A percentile compares a stretch with the other conserved stretches of the same genome.
Evolutionary conservation across 495 filamentous ascomycete genomes (phyloP).

Genomic region (Elasticomyces elasticus): DNA sequence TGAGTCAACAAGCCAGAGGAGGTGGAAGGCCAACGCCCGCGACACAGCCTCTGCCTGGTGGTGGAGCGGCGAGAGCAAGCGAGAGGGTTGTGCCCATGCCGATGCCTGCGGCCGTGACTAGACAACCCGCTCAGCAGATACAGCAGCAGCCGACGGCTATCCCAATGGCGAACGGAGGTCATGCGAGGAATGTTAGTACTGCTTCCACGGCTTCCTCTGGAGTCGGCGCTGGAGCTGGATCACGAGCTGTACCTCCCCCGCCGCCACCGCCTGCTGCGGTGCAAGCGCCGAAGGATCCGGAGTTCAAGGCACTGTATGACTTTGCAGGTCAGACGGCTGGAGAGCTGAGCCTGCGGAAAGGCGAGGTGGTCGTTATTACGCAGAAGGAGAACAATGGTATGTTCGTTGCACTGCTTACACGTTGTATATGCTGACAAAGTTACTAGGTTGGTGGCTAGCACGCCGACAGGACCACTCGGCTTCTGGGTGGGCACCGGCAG

Average conservation of each 20-base stretch:
- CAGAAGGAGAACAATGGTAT: conserved; percentile 87
- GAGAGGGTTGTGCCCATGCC: conserved; percentile 26
- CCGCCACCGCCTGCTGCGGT: conserved; percentile 64
- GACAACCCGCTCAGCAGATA: background rate
- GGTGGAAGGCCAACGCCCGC: conserved; percentile 25
- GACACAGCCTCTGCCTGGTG: conserved; percentile 14
- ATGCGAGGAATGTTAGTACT: conserved; percentile 44
- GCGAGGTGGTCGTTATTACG: conserved; percentile 73
- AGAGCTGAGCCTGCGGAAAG: conserved; percentile 65
- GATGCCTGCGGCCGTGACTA: conserved; percentile 18
- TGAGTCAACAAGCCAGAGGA: conserved; percentile 42
- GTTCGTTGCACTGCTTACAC: conserved; percentile 23
- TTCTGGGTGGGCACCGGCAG: conserved; percentile 87
- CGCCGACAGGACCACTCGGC: conserved; percentile 51
- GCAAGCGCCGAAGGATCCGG: conserved; percentile 61
- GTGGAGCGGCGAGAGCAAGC: background rate
- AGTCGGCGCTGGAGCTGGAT: background rate
- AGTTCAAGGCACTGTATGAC: conserved; percentile 76
- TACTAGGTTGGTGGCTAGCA: conserved; percentile 85
- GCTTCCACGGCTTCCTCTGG: conserved; percentile 38
- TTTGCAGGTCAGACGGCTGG: conserved; percentile 70
- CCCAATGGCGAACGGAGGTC: conserved; percentile 37
- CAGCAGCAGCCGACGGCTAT: conserved; percentile 38
- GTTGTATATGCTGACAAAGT: conserved; percentile 5
- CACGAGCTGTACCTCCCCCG: conserved; percentile 41